Percentiles rank a stretch among this genome's conserved stretches.
Conservation (phyloP, 2,329 filamentous ascomycete species). For the Colletotrichum nymphaeae region DNA sequence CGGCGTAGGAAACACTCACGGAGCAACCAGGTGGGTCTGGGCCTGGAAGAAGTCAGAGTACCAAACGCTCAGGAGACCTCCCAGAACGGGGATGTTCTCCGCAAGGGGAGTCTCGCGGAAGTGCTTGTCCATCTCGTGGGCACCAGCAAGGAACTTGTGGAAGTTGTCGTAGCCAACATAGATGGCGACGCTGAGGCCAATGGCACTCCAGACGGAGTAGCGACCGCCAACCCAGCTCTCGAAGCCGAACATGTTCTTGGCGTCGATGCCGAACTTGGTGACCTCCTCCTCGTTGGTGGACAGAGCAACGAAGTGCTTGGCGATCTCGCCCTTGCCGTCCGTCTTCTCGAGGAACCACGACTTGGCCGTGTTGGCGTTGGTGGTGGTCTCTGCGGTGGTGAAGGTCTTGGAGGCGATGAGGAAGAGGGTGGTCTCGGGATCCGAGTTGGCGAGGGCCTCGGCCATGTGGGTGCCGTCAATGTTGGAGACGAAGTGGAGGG, state of each 20-base stretch:
- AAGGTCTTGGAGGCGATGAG: slow-evolving; percentile 99
- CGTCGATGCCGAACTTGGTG: slow-evolving; percentile 98
- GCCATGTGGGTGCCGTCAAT: slow-evolving; percentile 99
- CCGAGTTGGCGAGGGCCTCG: slow-evolving; percentile 87
- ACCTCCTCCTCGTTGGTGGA: slow-evolving; percentile 97
- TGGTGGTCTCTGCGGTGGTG: slow-evolving; percentile 96
- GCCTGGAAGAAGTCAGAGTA: slow-evolving; percentile 99
- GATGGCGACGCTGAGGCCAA: slow-evolving; percentile 91
- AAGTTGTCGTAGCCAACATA: slow-evolving; percentile 99
- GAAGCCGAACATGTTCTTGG: slow-evolving; percentile 99
- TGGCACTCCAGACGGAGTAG: slow-evolving; percentile 99
- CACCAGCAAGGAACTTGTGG: slow-evolving; percentile 92
- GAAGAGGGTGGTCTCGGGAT: slow-evolving; percentile 99
- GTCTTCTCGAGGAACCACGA: slow-evolving; percentile 92
- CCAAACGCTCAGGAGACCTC: slow-evolving; percentile 95
- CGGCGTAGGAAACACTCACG: slow-evolving; percentile 65
- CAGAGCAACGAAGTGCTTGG: slow-evolving; percentile 98
- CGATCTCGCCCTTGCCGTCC: slow-evolving; percentile 82
- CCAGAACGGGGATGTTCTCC: slow-evolving; percentile 94
- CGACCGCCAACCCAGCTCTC: slow-evolving; percentile 98
- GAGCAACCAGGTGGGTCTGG: slow-evolving; percentile 96
- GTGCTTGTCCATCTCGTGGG: slow-evolving; percentile 98
- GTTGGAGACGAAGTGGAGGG: slow-evolving; percentile 98
- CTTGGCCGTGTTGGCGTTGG: slow-evolving; percentile 98
- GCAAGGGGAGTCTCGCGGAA: slow-evolving; percentile 91